Conservation (phyloP, 2,329 filamentous ascomycete genomes). For the Claviceps sorghi region DNA sequence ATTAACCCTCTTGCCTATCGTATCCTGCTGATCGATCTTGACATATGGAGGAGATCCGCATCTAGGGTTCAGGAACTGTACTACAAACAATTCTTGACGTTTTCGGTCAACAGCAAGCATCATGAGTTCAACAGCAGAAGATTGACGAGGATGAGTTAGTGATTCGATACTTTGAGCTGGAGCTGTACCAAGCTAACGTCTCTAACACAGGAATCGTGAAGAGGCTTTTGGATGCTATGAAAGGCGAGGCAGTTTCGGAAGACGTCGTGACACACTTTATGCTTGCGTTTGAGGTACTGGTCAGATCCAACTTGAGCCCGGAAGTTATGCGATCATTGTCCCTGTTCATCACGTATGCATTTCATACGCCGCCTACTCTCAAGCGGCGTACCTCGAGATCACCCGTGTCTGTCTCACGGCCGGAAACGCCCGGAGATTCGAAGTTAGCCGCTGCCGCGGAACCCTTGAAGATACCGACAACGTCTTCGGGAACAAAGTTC, state of each 20-base stretch:
- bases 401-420: constrained; percentile 22
- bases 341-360: constrained; percentile 82
- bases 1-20: constrained; percentile 92
- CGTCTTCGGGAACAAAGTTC: constrained; percentile 19
- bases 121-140: constrained; percentile 84
- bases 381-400: constrained; percentile 37
- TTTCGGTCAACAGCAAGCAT: constrained; percentile 80
- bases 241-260: constrained; percentile 61
- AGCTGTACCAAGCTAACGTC: constrained; percentile 7
- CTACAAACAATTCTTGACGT: constrained; percentile 80
- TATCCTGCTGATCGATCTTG: constrained; percentile 79
- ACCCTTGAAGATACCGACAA: constrained; percentile 13
- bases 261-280: constrained; percentile 66
- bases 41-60: constrained; percentile 77
- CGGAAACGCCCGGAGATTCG: constrained; percentile 25
- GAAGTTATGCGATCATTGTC: constrained; percentile 78
- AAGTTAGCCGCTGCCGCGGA: constrained; percentile 26
- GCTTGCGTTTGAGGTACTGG: constrained; percentile 60
- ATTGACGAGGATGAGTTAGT: constrained; percentile 75
- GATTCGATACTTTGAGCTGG: constrained; percentile 3
- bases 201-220: constrained; percentile 64
- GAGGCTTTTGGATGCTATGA: constrained; percentile 75
- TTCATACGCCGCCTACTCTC: constrained; percentile 46
- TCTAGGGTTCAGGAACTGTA: constrained; percentile 71
- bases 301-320: constrained; percentile 67